Evolutionary conservation across 768 basidiomycete species (phyloP).

Genomic region (Lactarius sp.): DNA sequence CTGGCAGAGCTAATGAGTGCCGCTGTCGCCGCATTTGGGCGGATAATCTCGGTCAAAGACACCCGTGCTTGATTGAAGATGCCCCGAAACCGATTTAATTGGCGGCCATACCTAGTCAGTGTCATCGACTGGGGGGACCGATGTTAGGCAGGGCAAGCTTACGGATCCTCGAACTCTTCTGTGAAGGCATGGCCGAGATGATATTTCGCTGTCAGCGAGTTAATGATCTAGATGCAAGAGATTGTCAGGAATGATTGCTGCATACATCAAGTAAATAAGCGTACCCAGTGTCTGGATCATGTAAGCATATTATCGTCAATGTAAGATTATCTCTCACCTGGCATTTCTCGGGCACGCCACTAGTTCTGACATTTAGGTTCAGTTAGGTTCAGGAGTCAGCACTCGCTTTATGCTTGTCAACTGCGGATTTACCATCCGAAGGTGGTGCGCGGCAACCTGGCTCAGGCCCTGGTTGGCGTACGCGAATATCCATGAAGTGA

Average conservation of each 20-base stretch:
- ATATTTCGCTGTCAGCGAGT: constrained; percentile 58
- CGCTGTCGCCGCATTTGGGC: constrained; percentile 43
- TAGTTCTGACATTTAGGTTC: constrained; percentile 41
- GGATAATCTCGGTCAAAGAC: constrained; percentile 51
- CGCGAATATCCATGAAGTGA: constrained; percentile 53
- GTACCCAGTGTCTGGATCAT: constrained; percentile 56
- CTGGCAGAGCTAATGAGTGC: constrained; percentile 48
- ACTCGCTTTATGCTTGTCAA: not conserved
- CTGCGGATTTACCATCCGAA: constrained; percentile 46
- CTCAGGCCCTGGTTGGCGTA: constrained; percentile 56
- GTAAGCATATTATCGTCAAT: constrained; percentile 18
- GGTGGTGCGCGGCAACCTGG: constrained; percentile 59
- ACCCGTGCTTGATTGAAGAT: constrained; percentile 44
- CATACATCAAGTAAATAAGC: constrained; percentile 10
- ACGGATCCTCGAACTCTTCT: constrained; percentile 62
- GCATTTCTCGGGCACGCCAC: constrained; percentile 69
- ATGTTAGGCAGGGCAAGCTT: constrained; percentile 29
- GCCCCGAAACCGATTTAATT: constrained; percentile 51
- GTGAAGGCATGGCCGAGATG: constrained; percentile 55
- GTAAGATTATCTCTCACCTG: constrained; percentile 40
- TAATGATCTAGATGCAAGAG: constrained; percentile 44
- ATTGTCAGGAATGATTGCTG: not conserved
- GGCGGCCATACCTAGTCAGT: constrained; percentile 44
- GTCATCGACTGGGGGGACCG: not conserved
- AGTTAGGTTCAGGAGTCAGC: constrained; percentile 1